phyloP scores from a whole-genome alignment of 352 stramenopile genomes.

The Phytophthora agathidicida region DNA sequence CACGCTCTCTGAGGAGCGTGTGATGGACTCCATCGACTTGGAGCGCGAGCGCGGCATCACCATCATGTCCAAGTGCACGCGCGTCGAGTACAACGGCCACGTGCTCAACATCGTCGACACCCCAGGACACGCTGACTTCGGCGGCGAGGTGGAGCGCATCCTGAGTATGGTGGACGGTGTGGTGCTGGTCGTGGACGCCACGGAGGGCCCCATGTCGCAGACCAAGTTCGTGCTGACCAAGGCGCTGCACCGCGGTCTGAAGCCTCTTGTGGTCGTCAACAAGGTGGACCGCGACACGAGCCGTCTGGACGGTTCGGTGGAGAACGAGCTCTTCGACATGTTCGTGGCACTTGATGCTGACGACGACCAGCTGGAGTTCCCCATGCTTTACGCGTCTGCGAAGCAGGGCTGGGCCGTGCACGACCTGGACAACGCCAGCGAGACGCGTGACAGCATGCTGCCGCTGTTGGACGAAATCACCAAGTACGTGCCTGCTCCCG shows the following conservation, averaged over 20 bases:
- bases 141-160: constrained; percentile 97
- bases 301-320: constrained; percentile 92
- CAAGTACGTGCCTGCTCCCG: constrained; percentile 91
- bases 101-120: constrained; percentile 98
- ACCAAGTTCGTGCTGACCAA: constrained; percentile 99
- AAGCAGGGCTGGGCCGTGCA: constrained; percentile 96
- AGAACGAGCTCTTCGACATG: constrained; percentile 98
- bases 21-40: constrained; percentile 99
- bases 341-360: constrained; percentile 94
- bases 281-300: constrained; percentile 97
- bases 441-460: constrained; percentile 89
- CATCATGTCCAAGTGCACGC: constrained; percentile 99
- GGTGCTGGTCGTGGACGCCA: constrained; percentile 97
- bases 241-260: constrained; percentile 92
- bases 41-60: constrained; percentile 99
- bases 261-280: constrained; percentile 98
- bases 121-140: constrained; percentile 98
- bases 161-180: constrained; percentile 98
- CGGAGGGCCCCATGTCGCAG: constrained; percentile 97
- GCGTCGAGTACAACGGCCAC: constrained; percentile 94
- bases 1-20: constrained; percentile 82
- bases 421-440: constrained; percentile 78
- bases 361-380: constrained; percentile 97
- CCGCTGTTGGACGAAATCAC: constrained; percentile 98
- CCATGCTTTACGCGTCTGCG: constrained; percentile 95